Evolutionary conservation across 305 asterid genomes (phyloP).

Genomic region (Solanum hybrid): DNA sequence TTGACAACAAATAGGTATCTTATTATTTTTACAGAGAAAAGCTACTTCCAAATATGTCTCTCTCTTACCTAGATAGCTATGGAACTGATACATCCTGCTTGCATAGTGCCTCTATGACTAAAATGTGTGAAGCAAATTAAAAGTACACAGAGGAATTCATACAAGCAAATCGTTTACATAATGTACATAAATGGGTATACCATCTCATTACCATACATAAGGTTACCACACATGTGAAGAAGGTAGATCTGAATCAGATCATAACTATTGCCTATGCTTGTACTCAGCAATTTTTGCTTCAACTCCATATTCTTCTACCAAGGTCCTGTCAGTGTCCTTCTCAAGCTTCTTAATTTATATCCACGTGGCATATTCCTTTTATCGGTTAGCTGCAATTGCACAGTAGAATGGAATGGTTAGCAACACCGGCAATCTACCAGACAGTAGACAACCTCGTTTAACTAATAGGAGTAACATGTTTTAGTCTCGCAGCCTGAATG

Average conservation of each 20-base stretch:
- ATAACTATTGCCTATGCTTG: background rate
- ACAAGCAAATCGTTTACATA: background rate
- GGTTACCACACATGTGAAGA: background rate
- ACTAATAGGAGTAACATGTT: background rate
- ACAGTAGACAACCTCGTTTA: background rate
- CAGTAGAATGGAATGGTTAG: background rate
- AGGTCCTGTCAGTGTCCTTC: conserved; percentile 76
- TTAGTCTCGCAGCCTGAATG: background rate
- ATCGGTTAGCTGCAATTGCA: conserved; percentile 38
- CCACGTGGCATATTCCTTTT: conserved; percentile 32
- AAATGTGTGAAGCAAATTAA: background rate
- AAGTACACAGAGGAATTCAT: conserved; percentile 2
- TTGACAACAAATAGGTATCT: background rate
- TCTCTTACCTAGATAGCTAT: background rate
- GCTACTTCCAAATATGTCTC: background rate
- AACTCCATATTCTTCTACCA: conserved; percentile 33
- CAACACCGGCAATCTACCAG: background rate
- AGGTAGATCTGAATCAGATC: conserved; percentile 11
- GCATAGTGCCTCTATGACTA: background rate
- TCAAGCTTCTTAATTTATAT: conserved; percentile 43
- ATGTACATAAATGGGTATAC: background rate
- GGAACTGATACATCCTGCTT: background rate
- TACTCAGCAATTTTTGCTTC: conserved; percentile 1
- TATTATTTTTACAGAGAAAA: background rate
- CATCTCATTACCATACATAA: background rate